phyloP scores from a whole-genome alignment of 1,139 yeast genomes.

The Geotrichum bryndzae region DNA sequence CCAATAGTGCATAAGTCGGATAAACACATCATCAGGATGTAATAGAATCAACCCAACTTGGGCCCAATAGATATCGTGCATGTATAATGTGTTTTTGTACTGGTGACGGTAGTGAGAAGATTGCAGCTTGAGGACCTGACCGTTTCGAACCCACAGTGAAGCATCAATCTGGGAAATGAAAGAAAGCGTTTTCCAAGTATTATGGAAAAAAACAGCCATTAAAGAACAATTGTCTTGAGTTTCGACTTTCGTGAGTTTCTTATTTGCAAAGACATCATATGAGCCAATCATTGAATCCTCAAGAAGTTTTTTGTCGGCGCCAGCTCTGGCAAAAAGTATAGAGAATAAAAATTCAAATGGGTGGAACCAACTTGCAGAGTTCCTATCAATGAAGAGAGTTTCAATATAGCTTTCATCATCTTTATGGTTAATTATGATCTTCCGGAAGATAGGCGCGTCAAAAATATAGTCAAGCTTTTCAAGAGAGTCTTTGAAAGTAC shows the following conservation, averaged over 20 bases:
- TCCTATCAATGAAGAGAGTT: neutral
- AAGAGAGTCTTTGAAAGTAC: constrained; percentile 15
- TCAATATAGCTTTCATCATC: neutral
- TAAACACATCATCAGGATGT: constrained; percentile 53
- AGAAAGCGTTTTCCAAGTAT: constrained; percentile 70
- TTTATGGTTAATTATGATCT: neutral
- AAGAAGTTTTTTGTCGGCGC: neutral
- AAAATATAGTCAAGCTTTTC: neutral
- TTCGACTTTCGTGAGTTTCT: neutral
- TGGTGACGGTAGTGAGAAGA: constrained; percentile 68
- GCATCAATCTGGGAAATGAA: constrained; percentile 68
- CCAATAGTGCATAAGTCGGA: constrained; percentile 66
- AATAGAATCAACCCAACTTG: constrained; percentile 58
- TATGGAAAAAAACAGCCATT: constrained; percentile 50
- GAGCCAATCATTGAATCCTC: neutral
- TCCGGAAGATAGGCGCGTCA: neutral
- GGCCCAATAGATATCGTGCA: constrained; percentile 65
- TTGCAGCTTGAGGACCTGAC: constrained; percentile 70
- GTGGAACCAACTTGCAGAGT: neutral
- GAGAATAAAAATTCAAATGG: neutral
- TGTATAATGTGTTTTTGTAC: constrained; percentile 72
- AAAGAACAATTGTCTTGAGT: neutral
- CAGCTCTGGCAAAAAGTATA: neutral
- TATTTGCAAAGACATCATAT: neutral
- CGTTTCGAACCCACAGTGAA: constrained; percentile 90